These are phyloP conservation scores for Scheffersomyces stambukii DNA, from an alignment of 1,139 yeast species.

Conservation along the genomic window DNA sequence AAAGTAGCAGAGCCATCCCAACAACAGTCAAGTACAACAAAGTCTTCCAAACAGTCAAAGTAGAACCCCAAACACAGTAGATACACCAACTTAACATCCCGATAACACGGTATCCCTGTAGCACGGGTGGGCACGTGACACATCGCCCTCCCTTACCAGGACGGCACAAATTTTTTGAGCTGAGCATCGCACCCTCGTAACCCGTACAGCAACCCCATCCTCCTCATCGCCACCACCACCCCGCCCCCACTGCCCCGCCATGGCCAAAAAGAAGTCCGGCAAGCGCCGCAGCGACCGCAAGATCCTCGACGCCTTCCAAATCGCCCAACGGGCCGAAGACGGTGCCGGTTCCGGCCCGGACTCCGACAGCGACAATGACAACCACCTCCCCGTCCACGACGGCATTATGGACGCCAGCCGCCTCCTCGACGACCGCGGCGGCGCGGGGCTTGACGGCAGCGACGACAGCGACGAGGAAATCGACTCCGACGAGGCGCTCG, in stretches of 20 bases:
- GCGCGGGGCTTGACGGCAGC: slow-evolving; percentile 24
- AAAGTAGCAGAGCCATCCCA: no score
- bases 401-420: slow-evolving; percentile 44
- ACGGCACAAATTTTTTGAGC: no score
- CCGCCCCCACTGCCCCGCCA: no score
- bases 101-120: no score
- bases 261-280: neutral
- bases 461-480: slow-evolving; percentile 61
- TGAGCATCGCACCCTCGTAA: slow-evolving; percentile 1
- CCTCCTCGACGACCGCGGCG: slow-evolving; percentile 23
- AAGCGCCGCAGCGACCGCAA: slow-evolving; percentile 23
- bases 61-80: no score
- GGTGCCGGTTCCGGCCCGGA: slow-evolving; percentile 15
- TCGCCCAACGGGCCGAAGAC: slow-evolving; percentile 39
- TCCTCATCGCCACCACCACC: no score
- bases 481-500: slow-evolving; percentile 74
- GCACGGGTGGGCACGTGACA: no score
- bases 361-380: slow-evolving; percentile 16
- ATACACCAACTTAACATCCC: no score
- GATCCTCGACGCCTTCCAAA: slow-evolving; percentile 43
- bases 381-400: slow-evolving; percentile 25
- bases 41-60: no score
- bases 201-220: neutral
- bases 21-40: no score
- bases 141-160: no score